Conservation (phyloP, 176 grass and related monocot genomes). For the Triticum timopheevii region DNA sequence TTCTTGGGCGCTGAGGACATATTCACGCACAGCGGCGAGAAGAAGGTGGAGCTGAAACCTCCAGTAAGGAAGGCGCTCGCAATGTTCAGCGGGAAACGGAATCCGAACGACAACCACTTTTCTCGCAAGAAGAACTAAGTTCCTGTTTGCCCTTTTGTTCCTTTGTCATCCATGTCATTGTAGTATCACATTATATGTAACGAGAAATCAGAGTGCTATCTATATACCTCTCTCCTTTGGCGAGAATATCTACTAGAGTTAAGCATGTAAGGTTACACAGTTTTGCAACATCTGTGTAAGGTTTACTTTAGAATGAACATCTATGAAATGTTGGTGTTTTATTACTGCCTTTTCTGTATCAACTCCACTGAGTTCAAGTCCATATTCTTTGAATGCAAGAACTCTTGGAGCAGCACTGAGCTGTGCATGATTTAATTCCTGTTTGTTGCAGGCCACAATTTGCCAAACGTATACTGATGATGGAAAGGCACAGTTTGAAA, state of each 20-base stretch:
- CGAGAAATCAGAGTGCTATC: neutral
- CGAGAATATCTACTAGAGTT: no score
- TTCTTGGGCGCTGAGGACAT: constrained; percentile 64
- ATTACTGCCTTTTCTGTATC: neutral
- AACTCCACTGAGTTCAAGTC: no score
- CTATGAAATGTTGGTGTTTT: neutral
- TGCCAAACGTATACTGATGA: neutral
- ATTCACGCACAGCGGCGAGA: constrained; percentile 73
- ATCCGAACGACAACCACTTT: constrained; percentile 98
- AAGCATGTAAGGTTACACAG: neutral
- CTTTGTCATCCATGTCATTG: neutral
- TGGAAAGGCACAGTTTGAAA: no score
- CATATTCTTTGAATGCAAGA: neutral
- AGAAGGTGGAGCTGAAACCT: constrained; percentile 74
- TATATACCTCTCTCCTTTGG: neutral
- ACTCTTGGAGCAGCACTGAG: neutral
- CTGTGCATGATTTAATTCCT: neutral
- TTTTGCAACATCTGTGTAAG: constrained; percentile 29
- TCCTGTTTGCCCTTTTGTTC: neutral
- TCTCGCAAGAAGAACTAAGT: constrained; percentile 63
- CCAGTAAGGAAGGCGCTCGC: constrained; percentile 83
- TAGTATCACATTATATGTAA: neutral
- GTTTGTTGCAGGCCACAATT: neutral
- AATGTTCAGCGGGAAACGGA: constrained; percentile 86
- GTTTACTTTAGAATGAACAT: neutral